These are phyloP conservation scores for Albatrellus sp. DNA, from an alignment of 1,284 basidiomycete genomes.

Conservation along the genomic window DNA sequence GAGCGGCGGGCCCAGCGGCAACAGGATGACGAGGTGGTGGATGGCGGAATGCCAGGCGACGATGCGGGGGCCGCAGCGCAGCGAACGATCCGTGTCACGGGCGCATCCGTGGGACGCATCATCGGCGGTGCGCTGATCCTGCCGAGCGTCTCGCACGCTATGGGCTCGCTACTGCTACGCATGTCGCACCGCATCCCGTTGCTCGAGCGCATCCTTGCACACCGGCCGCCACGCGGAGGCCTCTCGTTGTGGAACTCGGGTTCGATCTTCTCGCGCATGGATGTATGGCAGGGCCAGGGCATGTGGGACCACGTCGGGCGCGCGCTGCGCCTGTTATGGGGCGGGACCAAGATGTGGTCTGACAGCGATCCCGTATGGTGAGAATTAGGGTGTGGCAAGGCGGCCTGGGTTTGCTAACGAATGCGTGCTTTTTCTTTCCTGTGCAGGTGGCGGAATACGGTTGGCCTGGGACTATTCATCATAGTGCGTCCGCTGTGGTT, in stretches of 20 bases:
- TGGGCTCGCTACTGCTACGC: constrained; percentile 47
- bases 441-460: constrained; percentile 57
- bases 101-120: constrained; percentile 46
- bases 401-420: neutral
- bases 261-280: constrained; percentile 2
- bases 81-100: constrained; percentile 41
- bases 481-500: constrained; percentile 29
- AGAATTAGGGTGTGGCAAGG: constrained; percentile 8
- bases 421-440: neutral
- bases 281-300: constrained; percentile 15
- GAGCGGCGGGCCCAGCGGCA: neutral
- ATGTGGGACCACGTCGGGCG: constrained; percentile 9
- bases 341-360: constrained; percentile 46
- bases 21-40: constrained; percentile 6
- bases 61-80: constrained; percentile 33
- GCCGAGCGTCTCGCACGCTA: constrained; percentile 48
- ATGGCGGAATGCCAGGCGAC: constrained; percentile 13
- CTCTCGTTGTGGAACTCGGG: neutral
- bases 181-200: constrained; percentile 35
- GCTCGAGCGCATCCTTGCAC: constrained; percentile 42
- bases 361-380: constrained; percentile 65
- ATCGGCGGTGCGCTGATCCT: constrained; percentile 54
- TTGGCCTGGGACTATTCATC: constrained; percentile 58
- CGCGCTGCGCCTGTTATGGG: constrained; percentile 34
- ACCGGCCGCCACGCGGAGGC: constrained; percentile 22